Base-by-base conservation (phyloP, 352 stramenopile genomes). In the Pythium angustatum region DNA sequence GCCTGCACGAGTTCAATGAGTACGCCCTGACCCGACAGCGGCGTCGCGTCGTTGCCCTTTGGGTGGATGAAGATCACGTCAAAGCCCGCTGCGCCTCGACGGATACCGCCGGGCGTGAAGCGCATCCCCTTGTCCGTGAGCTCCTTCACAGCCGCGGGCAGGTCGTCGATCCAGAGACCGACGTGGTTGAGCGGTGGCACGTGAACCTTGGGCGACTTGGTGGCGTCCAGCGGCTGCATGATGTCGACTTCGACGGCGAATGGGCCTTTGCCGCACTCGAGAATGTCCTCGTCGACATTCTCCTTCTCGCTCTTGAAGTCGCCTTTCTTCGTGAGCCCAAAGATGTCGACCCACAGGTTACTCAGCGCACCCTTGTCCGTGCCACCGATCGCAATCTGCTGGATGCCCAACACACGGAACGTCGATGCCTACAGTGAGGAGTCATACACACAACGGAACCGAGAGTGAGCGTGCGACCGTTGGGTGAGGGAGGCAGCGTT, bases 51-150 rank as follows among this genome's bases (percentile, higher is more conserved):
- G 72, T 98, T 98, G 58, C 95, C 96, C 71, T 99, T 99, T 12
- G 97, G 97, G 80, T 99, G 97, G 71, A 99, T 98, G 69, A 99
- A 99, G 27, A 92, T 94, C 30, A 99, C 94, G 69, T 99, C 86
- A 67, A 98, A 96, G 31, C 97, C 97, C n/a, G 92, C 79, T 7
- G 97, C 97, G 51, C 97, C 97, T 72, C 96, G 97, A 61, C 97
- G 87, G 72, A 99, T 99, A 47, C 97, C 97, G 21, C 96, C 97
- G 28, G 96, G 96, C 41, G 97, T 98, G 72, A 99, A 99, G 47
- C 96, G 88, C 65, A 99, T 87, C 45, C 97, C 94, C 45, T 93
- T 88, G 58, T 85, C 61, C 36, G 87, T 81, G 57, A 99, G 88
- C 78, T 97, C 97, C 33, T 94, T 69, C 19, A 99, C 96, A 17